Percentiles rank a stretch among this genome's conserved stretches.
These are phyloP conservation scores for Castanea sativa DNA, from an alignment of 306 rosid genomes.

Conservation along the genomic window DNA sequence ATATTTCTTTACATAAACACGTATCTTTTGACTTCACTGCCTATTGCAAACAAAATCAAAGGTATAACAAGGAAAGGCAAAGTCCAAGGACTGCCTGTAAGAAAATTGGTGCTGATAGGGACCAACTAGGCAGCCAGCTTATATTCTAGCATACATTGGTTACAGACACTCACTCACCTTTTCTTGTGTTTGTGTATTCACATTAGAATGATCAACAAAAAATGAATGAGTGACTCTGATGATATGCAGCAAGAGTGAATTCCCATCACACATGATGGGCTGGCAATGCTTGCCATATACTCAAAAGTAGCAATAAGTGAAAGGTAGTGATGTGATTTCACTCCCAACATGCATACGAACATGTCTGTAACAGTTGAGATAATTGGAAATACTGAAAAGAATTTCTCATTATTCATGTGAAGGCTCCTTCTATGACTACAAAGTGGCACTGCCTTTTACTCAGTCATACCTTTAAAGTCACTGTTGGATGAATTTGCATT, in stretches of 20 bases:
- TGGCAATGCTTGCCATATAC: background rate
- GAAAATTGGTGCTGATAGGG: background rate
- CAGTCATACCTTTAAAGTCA: no score
- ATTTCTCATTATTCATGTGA: conserved; percentile 37
- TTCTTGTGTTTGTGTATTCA: background rate
- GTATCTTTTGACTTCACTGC: conserved; percentile 7
- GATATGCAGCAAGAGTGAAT: background rate
- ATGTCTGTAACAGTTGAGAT: conserved; percentile 50
- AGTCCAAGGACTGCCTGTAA: no score
- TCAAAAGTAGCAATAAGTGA: conserved; percentile 1
- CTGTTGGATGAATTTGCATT: no score
- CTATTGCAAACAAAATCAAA: background rate
- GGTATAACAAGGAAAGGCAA: no score
- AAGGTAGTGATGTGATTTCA: conserved; percentile 47
- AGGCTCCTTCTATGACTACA: conserved; percentile 38
- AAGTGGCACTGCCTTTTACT: conserved; percentile 27
- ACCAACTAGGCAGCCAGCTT: background rate
- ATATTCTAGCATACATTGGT: background rate
- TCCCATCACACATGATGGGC: background rate
- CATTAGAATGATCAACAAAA: background rate
- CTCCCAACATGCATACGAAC: conserved; percentile 60
- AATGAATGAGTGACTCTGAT: background rate
- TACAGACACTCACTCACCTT: background rate
- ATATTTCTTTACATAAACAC: background rate
- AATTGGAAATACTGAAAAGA: conserved; percentile 35